phyloP scores from a whole-genome alignment of 2,329 filamentous ascomycete species.

The Colletotrichum orbiculare region DNA sequence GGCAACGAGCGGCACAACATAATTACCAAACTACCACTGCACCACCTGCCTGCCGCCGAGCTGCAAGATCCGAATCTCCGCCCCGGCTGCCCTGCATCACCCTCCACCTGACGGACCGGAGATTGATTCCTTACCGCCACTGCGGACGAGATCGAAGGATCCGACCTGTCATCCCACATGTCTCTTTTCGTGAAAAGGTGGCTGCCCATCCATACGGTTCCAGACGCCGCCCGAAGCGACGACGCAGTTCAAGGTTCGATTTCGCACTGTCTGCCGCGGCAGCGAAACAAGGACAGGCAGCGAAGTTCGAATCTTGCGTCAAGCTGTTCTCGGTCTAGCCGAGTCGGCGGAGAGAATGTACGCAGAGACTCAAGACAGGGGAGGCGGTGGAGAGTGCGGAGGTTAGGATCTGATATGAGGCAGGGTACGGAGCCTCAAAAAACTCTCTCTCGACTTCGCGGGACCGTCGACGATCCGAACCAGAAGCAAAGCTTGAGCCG shows the following conservation, averaged over 20 bases:
- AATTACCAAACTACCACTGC: not conserved
- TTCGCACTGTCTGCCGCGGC: not conserved
- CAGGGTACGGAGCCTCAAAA: slow-evolving; percentile 27
- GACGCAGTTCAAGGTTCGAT: not conserved
- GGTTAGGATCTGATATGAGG: slow-evolving; percentile 6
- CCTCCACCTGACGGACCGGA: slow-evolving; percentile 19
- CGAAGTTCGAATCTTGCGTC: not conserved
- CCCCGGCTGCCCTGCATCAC: slow-evolving; percentile 22
- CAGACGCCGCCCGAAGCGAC: slow-evolving; percentile 19
- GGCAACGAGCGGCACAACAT: no score
- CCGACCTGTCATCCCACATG: slow-evolving; percentile 11
- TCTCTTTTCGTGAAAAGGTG: slow-evolving; percentile 8
- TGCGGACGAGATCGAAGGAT: slow-evolving; percentile 19
- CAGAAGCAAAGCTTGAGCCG: slow-evolving; percentile 7
- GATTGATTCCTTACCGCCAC: slow-evolving; percentile 29
- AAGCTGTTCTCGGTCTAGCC: not conserved
- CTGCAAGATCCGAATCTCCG: slow-evolving; percentile 33
- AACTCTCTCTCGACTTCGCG: slow-evolving; percentile 29
- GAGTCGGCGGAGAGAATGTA: not conserved
- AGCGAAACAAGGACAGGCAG: not conserved
- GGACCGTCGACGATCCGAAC: not conserved
- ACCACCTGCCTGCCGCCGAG: slow-evolving; percentile 3
- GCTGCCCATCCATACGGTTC: slow-evolving; percentile 12
- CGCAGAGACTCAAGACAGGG: slow-evolving; percentile 4
- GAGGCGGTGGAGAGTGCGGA: slow-evolving; percentile 10